Conservation (phyloP, 192 early-diverging fungal species). For the Gamsiella multidivaricata region DNA sequence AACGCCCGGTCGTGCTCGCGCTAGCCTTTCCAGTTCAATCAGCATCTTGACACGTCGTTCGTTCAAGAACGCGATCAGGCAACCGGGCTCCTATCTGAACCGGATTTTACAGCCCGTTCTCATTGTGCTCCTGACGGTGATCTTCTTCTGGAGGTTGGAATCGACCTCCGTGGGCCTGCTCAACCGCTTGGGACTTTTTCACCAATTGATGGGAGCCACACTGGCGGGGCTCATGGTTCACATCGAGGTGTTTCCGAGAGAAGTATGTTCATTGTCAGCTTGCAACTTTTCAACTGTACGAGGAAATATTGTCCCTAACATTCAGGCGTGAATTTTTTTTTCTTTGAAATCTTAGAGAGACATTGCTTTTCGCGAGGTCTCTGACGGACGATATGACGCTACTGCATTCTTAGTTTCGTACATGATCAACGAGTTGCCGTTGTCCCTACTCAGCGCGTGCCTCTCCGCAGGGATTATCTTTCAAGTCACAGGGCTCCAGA, state of each 20-base stretch:
- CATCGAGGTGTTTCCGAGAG: constrained; percentile 4
- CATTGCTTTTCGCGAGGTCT: constrained; percentile 24
- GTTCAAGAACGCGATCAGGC: constrained; percentile 6
- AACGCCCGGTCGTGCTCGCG: too few relatives aligned
- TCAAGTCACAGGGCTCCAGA: not conserved
- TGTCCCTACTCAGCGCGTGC: not conserved
- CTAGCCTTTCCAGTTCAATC: too few relatives aligned
- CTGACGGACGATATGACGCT: constrained; percentile 18
- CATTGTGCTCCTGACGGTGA: not conserved
- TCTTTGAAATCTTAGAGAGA: constrained; percentile 4
- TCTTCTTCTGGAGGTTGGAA: constrained; percentile 1
- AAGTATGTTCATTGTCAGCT: too few relatives aligned
- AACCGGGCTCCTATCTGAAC: constrained; percentile 6
- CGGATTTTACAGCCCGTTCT: constrained; percentile 3
- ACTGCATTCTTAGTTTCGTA: constrained; percentile 12
- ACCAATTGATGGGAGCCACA: constrained; percentile 3
- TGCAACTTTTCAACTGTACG: constrained; percentile 5
- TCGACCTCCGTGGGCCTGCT: not conserved
- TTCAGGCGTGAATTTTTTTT: not conserved
- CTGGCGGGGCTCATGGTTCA: not conserved
- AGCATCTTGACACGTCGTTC: not conserved
- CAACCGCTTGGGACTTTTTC: constrained; percentile 2
- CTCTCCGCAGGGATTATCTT: not conserved
- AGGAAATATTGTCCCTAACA: too few relatives aligned
- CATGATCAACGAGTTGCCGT: constrained; percentile 28